Conservation (phyloP, 2,329 filamentous ascomycete genomes). For the Pezicula radicicola region DNA sequence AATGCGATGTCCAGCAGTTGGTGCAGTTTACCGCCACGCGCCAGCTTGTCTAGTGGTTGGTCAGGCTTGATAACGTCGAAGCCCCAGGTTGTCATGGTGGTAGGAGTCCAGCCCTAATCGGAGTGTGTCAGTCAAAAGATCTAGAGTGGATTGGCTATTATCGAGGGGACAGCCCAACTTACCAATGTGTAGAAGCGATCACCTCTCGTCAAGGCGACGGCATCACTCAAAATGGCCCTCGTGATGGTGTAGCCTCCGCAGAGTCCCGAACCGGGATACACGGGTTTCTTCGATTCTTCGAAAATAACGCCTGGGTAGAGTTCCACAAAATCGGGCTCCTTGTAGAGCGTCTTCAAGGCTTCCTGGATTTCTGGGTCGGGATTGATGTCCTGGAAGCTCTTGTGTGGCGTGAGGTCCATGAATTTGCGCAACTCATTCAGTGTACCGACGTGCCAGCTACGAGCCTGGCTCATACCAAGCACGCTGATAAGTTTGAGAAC, state of each 20-base stretch:
- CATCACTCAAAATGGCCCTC: slow-evolving; percentile 52
- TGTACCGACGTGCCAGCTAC: slow-evolving; percentile 66
- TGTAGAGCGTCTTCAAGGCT: slow-evolving; percentile 46
- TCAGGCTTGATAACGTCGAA: slow-evolving; percentile 72
- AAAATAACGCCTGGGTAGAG: slow-evolving; percentile 63
- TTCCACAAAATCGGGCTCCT: slow-evolving; percentile 54
- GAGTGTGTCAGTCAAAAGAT: neutral
- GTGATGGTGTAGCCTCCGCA: slow-evolving; percentile 47
- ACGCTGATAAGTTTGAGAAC: slow-evolving; percentile 60
- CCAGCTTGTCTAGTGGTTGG: slow-evolving; percentile 49
- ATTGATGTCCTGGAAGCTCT: slow-evolving; percentile 78
- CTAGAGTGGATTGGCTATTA: slow-evolving; percentile 25
- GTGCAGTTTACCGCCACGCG: slow-evolving; percentile 77
- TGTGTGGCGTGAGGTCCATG: slow-evolving; percentile 71
- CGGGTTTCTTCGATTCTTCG: slow-evolving; percentile 47
- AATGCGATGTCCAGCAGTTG: slow-evolving; percentile 77
- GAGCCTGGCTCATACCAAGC: slow-evolving; percentile 70
- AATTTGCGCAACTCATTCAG: slow-evolving; percentile 82
- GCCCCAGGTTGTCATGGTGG: slow-evolving; percentile 52
- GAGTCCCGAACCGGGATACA: slow-evolving; percentile 46
- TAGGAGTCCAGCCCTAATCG: neutral
- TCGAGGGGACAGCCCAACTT: slow-evolving; percentile 37
- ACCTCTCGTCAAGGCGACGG: slow-evolving; percentile 53
- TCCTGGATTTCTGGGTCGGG: slow-evolving; percentile 67
- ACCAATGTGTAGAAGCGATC: slow-evolving; percentile 45